A percentile compares a stretch with the other conserved stretches of the same genome.
Evolutionary conservation across 2,329 filamentous ascomycete genomes (phyloP).

Genomic region (Ceratocystis eucalypticola): DNA sequence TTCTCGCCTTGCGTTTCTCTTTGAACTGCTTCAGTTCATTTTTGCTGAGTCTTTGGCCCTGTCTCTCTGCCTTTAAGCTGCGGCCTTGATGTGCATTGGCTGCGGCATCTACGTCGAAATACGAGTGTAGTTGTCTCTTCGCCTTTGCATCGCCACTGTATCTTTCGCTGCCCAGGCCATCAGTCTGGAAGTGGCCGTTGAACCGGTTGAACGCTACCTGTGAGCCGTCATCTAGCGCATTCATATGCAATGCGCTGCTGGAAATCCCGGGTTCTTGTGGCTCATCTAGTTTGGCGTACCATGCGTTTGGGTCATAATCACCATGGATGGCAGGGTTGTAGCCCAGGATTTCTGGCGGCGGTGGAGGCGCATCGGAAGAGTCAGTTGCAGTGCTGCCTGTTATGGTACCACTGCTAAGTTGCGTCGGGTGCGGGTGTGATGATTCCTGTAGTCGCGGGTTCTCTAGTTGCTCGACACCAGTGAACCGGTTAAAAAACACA

Average conservation of each 20-base stretch:
- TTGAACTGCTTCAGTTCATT: slow-evolving; percentile 82
- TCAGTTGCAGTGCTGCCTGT: slow-evolving; percentile 24
- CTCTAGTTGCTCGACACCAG: slow-evolving; percentile 64
- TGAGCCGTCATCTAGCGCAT: slow-evolving; percentile 25
- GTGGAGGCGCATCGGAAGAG: slow-evolving; percentile 19
- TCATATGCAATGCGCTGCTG: slow-evolving; percentile 25
- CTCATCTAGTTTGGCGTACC: slow-evolving; percentile 57
- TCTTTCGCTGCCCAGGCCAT: slow-evolving; percentile 54
- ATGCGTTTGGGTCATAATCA: slow-evolving; percentile 89
- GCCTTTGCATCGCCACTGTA: slow-evolving; percentile 83
- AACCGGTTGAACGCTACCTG: slow-evolving; percentile 80
- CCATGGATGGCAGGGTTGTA: slow-evolving; percentile 96
- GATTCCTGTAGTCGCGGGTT: slow-evolving; percentile 58
- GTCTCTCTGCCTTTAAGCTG: slow-evolving; percentile 81
- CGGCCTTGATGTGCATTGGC: slow-evolving; percentile 82
- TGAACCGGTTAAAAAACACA: slow-evolving; percentile 78
- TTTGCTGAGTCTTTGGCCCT: slow-evolving; percentile 70
- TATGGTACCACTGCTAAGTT: slow-evolving; percentile 22
- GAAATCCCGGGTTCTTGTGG: slow-evolving; percentile 23
- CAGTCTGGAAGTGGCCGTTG: slow-evolving; percentile 68
- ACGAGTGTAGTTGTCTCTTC: slow-evolving; percentile 77
- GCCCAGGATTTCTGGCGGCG: slow-evolving; percentile 32
- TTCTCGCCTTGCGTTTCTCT: slow-evolving; percentile 74
- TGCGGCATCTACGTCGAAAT: slow-evolving; percentile 89
- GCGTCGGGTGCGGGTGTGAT: not conserved